These are phyloP conservation scores for Omphalea diandra DNA, from an alignment of 441 rosid species.

Conservation along the genomic window DNA sequence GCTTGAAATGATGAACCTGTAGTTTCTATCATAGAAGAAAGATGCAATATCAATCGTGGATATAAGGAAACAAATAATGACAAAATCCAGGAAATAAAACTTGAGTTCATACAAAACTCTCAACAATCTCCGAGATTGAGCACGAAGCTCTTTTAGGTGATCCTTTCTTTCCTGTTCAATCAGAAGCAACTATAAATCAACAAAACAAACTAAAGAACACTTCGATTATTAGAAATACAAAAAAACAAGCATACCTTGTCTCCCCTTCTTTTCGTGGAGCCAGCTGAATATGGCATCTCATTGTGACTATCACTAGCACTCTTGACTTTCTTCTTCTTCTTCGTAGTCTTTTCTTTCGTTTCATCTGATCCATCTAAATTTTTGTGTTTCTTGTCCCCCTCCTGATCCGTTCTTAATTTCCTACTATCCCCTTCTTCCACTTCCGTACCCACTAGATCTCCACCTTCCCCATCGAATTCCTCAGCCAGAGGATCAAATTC, in stretches of 20 bases:
- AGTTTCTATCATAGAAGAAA: constrained; percentile 48
- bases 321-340: constrained; percentile 39
- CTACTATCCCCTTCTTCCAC: constrained; percentile 2
- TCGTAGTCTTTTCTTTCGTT: constrained; percentile 30
- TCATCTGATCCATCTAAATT: constrained; percentile 21
- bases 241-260: constrained; percentile 46
- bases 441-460: constrained; percentile 14
- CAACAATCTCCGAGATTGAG: constrained; percentile 84
- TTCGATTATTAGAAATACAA: neutral
- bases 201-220: neutral
- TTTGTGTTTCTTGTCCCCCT: constrained; percentile 20
- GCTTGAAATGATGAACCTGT: constrained; percentile 79
- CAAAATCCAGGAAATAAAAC: neutral
- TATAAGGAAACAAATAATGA: neutral
- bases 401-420: constrained; percentile 20
- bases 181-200: constrained; percentile 9
- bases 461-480: constrained; percentile 29
- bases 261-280: constrained; percentile 41
- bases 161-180: constrained; percentile 63
- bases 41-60: neutral
- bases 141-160: constrained; percentile 56
- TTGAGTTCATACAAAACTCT: constrained; percentile 60
- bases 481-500: constrained; percentile 43
- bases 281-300: constrained; percentile 34
- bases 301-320: constrained; percentile 36